Evolutionary conservation across 2,329 filamentous ascomycete species (phyloP).

Genomic region (Nemania serpens): DNA sequence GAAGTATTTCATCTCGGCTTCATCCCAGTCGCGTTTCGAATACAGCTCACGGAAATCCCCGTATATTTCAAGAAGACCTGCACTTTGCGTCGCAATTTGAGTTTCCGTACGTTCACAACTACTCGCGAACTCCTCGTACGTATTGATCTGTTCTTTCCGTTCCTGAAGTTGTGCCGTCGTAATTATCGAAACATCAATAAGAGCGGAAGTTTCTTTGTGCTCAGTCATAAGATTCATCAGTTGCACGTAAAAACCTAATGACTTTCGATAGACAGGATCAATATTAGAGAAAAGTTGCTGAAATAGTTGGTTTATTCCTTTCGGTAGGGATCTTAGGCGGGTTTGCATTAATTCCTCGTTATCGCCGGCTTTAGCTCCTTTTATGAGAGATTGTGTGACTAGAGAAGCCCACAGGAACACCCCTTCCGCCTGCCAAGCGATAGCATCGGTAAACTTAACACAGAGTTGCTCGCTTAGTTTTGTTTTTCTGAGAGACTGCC

Average conservation of each 20-base stretch:
- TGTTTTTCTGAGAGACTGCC: not conserved
- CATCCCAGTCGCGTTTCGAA: not conserved
- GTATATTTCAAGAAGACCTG: conserved; percentile 18
- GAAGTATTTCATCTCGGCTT: not conserved
- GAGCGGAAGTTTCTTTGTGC: not conserved
- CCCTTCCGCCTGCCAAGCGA: conserved; percentile 3
- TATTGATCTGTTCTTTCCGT: not conserved
- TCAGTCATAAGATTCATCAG: not conserved
- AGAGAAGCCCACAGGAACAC: conserved; percentile 20
- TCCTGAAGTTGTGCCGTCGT: not conserved
- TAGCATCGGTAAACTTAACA: not conserved
- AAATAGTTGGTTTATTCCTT: conserved; percentile 9
- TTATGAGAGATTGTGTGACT: conserved; percentile 11
- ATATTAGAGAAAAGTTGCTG: conserved; percentile 4
- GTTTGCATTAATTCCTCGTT: not conserved
- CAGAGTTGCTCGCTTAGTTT: not conserved
- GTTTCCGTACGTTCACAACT: conserved; percentile 10
- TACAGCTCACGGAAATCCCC: not conserved
- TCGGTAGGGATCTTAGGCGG: conserved; percentile 8
- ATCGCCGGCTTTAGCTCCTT: conserved; percentile 9
- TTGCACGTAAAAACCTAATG: conserved; percentile 10
- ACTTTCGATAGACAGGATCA: conserved; percentile 8
- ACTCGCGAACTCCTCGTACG: conserved; percentile 11
- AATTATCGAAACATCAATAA: conserved; percentile 1
- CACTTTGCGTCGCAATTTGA: conserved; percentile 7